Evolutionary conservation across 139 green algal genomes (phyloP).

Genomic region (Yamagishiella unicocca): DNA sequence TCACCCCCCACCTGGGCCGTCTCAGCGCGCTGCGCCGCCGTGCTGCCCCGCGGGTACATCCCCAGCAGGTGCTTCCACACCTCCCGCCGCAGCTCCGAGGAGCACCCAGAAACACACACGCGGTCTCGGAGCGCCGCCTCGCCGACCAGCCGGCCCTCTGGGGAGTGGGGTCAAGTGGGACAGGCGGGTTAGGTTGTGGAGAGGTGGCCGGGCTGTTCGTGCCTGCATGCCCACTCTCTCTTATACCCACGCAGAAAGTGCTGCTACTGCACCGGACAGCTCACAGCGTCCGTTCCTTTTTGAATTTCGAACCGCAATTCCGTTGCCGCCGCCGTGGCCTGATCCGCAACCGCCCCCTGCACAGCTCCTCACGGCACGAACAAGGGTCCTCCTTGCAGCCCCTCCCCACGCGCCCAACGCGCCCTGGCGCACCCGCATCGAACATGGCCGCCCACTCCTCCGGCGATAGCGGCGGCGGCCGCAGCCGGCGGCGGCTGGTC

Average conservation of each 20-base stretch:
- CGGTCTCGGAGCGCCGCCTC: constrained; percentile 57
- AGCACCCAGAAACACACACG: constrained; percentile 76
- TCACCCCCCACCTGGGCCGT: neutral
- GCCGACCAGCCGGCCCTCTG: constrained; percentile 55
- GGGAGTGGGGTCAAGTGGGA: neutral
- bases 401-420: too few species aligned
- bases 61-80: constrained; percentile 92
- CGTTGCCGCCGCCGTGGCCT: too few species aligned
- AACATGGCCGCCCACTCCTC: constrained; percentile 58
- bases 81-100: constrained; percentile 60
- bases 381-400: too few species aligned
- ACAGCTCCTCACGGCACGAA: too few species aligned
- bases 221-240: too few species aligned
- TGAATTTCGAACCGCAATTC: too few species aligned
- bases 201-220: too few species aligned
- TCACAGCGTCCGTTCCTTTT: too few species aligned
- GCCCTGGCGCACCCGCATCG: constrained; percentile 50
- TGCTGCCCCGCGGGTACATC: constrained; percentile 67
- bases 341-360: too few species aligned
- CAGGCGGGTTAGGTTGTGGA: too few species aligned
- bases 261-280: too few species aligned
- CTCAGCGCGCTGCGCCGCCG: constrained; percentile 52
- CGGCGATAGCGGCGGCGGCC: constrained; percentile 44
- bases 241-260: too few species aligned
- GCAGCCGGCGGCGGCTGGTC: neutral